Conservation (phyloP, 164 flowering plant species). For the Buxus sempervirens region DNA sequence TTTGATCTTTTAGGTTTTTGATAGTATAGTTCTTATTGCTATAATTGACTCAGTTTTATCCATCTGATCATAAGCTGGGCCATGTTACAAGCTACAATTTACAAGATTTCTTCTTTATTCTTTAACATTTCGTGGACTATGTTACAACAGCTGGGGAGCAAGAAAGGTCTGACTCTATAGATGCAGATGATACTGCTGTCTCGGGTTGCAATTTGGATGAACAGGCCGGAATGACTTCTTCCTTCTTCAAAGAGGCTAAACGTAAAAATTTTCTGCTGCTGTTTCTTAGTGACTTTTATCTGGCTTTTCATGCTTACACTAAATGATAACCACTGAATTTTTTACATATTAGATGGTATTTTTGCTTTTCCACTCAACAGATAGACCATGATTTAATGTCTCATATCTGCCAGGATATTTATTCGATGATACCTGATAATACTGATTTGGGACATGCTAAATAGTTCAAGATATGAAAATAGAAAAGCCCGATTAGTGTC, state of each 20-base stretch:
- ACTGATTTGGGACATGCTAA: too few relatives aligned
- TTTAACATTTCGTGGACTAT: constrained; percentile 40
- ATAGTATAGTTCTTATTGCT: not conserved
- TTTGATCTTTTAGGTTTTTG: not conserved
- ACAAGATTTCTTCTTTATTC: constrained; percentile 9
- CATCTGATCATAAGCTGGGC: not conserved
- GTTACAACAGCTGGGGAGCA: constrained; percentile 30
- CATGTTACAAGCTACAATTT: not conserved
- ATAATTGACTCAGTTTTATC: not conserved
- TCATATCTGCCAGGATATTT: too few relatives aligned
- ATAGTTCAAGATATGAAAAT: too few relatives aligned
- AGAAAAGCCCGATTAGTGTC: too few relatives aligned
- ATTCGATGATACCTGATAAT: too few relatives aligned
- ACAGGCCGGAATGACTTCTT: constrained; percentile 25
- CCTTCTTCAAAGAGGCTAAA: constrained; percentile 27
- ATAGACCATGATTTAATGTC: too few relatives aligned
- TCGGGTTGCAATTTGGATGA: constrained; percentile 33
- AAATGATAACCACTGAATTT: not conserved
- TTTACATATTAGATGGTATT: not conserved
- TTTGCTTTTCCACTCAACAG: not conserved
- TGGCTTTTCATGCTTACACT: not conserved
- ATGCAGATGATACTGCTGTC: constrained; percentile 32
- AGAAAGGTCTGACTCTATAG: constrained; percentile 30
- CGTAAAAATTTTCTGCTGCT: constrained; percentile 23
- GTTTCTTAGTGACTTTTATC: not conserved